Percentiles rank a stretch among this genome's conserved stretches.
These are phyloP conservation scores for Cryptosporidium baileyi DNA, from an alignment of 169 alveolate species.

Conservation along the genomic window DNA sequence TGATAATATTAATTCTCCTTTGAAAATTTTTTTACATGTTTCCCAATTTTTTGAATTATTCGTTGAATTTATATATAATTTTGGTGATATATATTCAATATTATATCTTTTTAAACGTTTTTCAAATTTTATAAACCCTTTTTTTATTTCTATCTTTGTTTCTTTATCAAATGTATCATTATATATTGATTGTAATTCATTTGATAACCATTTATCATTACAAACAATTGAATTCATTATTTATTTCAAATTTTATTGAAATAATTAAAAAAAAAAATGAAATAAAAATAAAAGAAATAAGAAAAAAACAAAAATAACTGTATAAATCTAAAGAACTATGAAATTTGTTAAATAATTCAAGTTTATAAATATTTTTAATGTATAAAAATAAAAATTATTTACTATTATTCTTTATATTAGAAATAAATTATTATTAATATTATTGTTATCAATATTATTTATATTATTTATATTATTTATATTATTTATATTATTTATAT, in stretches of 20 bases:
- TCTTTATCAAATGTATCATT: neutral
- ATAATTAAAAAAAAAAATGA: too few species aligned
- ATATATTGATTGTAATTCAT: slow-evolving; percentile 1
- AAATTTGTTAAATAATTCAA: too few species aligned
- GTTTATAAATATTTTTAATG: too few species aligned
- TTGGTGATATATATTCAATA: neutral
- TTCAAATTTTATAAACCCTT: neutral
- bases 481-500: too few species aligned
- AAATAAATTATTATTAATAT: too few species aligned
- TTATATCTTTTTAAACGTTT: neutral
- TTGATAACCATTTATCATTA: slow-evolving; percentile 39
- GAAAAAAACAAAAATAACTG: neutral
- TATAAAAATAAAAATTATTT: too few species aligned
- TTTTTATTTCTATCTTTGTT: neutral
- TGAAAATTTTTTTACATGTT: neutral
- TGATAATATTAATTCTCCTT: slow-evolving; percentile 14
- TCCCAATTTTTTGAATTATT: neutral
- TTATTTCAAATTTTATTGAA: too few species aligned
- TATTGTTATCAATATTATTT: too few species aligned
- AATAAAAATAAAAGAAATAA: neutral
- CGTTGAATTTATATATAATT: neutral
- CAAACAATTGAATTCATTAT: neutral
- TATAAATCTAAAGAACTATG: too few species aligned
- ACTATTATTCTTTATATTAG: too few species aligned
- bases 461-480: too few species aligned